Conservation (phyloP, 2,329 filamentous ascomycete species). For the Fusarium poae region DNA sequence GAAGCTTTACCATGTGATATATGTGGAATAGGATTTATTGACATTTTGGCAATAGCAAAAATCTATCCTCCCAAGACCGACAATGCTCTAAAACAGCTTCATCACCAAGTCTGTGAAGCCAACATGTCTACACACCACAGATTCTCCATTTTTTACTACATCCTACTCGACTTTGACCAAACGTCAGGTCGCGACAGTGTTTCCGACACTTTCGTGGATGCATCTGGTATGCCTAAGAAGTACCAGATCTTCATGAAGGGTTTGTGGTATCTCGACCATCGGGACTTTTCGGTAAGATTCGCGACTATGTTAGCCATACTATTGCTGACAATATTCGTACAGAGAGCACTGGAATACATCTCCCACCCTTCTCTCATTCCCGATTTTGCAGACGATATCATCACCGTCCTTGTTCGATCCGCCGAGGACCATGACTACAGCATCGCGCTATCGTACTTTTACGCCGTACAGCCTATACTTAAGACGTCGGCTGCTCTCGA, state of each 20-base stretch:
- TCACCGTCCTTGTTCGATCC: conserved; percentile 75
- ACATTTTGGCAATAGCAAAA: conserved; percentile 61
- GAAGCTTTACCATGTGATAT: conserved; percentile 25
- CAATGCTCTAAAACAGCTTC: conserved; percentile 74
- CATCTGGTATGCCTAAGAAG: conserved; percentile 76
- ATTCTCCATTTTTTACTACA: conserved; percentile 85
- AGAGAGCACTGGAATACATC: conserved; percentile 79
- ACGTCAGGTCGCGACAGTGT: conserved; percentile 63
- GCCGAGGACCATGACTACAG: conserved; percentile 70
- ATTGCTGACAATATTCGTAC: conserved; percentile 9
- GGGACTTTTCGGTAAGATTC: conserved; percentile 71
- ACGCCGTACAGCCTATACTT: conserved; percentile 80
- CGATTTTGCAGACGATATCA: conserved; percentile 86
- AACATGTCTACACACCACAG: conserved; percentile 80
- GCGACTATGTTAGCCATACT: background rate
- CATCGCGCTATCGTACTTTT: conserved; percentile 82
- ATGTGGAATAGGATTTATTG: background rate
- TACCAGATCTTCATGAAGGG: conserved; percentile 87
- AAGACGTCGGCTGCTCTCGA: conserved; percentile 71
- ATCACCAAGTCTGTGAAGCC: conserved; percentile 75
- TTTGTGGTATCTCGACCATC: conserved; percentile 82
- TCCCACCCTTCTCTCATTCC: conserved; percentile 83
- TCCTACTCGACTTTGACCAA: conserved; percentile 79
- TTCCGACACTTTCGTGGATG: conserved; percentile 69
- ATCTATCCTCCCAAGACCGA: conserved; percentile 81